A percentile compares a stretch with the other conserved stretches of the same genome.
phyloP scores from a whole-genome alignment of 352 stramenopile genomes.

The Lagenidium giganteum region DNA sequence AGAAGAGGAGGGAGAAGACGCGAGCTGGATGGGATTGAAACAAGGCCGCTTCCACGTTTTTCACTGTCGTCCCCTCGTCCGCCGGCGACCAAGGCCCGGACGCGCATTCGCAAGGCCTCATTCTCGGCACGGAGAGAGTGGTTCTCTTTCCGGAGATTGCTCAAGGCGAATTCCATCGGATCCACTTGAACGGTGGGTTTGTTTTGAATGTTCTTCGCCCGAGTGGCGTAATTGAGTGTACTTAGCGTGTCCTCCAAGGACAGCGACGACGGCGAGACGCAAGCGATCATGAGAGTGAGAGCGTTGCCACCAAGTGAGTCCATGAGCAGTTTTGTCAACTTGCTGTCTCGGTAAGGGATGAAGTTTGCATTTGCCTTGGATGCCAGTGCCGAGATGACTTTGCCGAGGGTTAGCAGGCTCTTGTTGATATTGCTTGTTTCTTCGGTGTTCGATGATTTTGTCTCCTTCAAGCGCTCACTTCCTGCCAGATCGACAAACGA shows the following conservation, averaged over 20 bases:
- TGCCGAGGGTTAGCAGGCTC: slow-evolving; percentile 73
- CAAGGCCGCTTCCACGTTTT: slow-evolving; percentile 11
- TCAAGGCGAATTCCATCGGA: slow-evolving; percentile 51
- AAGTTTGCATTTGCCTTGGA: slow-evolving; percentile 38
- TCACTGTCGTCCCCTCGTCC: slow-evolving; percentile 6
- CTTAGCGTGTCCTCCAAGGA: slow-evolving; percentile 75
- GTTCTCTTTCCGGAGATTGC: slow-evolving; percentile 62
- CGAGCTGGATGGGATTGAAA: slow-evolving; percentile 18
- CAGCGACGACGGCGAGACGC: slow-evolving; percentile 51
- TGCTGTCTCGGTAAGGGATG: slow-evolving; percentile 82
- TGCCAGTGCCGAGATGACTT: slow-evolving; percentile 77
- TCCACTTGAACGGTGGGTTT: slow-evolving; percentile 70
- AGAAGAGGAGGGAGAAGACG: slow-evolving; percentile 23
- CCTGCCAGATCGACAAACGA: slow-evolving; percentile 80
- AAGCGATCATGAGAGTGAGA: slow-evolving; percentile 82
- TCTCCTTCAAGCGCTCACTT: slow-evolving; percentile 72
- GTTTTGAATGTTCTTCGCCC: slow-evolving; percentile 84
- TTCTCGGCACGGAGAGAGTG: slow-evolving; percentile 49
- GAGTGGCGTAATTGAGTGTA: slow-evolving; percentile 81
- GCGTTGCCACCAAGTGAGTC: slow-evolving; percentile 78
- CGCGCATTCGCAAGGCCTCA: slow-evolving; percentile 41
- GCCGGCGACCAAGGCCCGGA: slow-evolving; percentile 21
- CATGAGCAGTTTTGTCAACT: slow-evolving; percentile 85
- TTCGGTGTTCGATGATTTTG: slow-evolving; percentile 59
- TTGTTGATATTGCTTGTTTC: slow-evolving; percentile 86